These are phyloP conservation scores for Debaryomyces udenii DNA, from an alignment of 1,139 yeast species.

Conservation along the genomic window DNA sequence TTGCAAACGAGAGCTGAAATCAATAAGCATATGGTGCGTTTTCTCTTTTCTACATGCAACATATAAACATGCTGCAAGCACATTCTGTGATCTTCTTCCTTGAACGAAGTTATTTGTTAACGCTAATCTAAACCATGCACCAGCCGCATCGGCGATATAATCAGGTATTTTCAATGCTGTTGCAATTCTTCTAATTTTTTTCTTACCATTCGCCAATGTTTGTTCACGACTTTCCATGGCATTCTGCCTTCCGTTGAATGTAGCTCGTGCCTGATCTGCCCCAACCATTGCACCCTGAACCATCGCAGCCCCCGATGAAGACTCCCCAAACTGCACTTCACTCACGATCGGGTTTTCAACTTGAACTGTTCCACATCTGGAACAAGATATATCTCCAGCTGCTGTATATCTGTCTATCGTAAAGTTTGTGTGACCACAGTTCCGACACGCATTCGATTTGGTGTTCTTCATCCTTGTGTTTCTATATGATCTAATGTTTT, in stretches of 20 bases:
- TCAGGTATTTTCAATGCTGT: slow-evolving; percentile 78
- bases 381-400: slow-evolving; percentile 79
- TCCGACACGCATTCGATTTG: slow-evolving; percentile 28
- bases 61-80: slow-evolving; percentile 90
- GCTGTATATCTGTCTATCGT: slow-evolving; percentile 49
- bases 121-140: slow-evolving; percentile 87
- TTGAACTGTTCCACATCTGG: slow-evolving; percentile 79
- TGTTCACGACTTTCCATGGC: slow-evolving; percentile 87
- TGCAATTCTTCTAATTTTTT: slow-evolving; percentile 79
- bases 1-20: slow-evolving; percentile 85
- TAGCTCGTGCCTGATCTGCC: slow-evolving; percentile 82
- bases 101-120: slow-evolving; percentile 87
- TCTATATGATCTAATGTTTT: neutral
- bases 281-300: slow-evolving; percentile 95
- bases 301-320: slow-evolving; percentile 90
- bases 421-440: slow-evolving; percentile 38
- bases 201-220: slow-evolving; percentile 78
- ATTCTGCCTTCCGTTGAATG: slow-evolving; percentile 63
- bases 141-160: slow-evolving; percentile 82
- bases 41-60: slow-evolving; percentile 90
- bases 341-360: slow-evolving; percentile 95
- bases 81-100: slow-evolving; percentile 93
- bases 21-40: slow-evolving; percentile 94
- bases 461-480: slow-evolving; percentile 17
- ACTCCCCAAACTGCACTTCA: slow-evolving; percentile 92